Conservation (phyloP, 2,329 filamentous ascomycete genomes). For the Ascochyta lentis region DNA sequence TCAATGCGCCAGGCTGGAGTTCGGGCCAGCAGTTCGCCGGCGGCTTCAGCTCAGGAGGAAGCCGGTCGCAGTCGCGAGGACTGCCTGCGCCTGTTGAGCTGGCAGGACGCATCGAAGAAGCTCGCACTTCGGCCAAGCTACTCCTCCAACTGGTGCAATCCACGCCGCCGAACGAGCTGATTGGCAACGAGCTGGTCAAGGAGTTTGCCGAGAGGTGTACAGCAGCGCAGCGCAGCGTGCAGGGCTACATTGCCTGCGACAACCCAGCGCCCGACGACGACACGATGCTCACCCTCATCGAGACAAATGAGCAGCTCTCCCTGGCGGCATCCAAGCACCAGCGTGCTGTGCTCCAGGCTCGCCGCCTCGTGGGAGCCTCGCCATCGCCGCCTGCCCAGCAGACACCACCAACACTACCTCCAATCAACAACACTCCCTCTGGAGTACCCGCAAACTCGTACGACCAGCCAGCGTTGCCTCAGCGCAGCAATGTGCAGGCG, state of each 20-base stretch:
- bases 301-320: conserved; percentile 90
- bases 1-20: conserved; percentile 54
- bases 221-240: conserved; percentile 79
- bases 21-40: conserved; percentile 31
- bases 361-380: conserved; percentile 51
- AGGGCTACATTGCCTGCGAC: conserved; percentile 81
- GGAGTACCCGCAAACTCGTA: conserved; percentile 25
- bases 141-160: conserved; percentile 91
- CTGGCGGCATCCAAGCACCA: conserved; percentile 84
- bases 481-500: conserved; percentile 23
- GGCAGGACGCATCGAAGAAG: conserved; percentile 84
- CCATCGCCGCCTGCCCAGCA: conserved; percentile 32
- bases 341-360: conserved; percentile 71
- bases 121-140: conserved; percentile 86
- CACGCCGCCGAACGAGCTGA: conserved; percentile 76
- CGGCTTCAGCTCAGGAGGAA: conserved; percentile 29
- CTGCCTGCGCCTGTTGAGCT: conserved; percentile 77
- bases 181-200: conserved; percentile 84
- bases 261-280: conserved; percentile 87
- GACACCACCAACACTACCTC: background rate
- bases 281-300: conserved; percentile 90
- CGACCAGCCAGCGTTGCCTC: conserved; percentile 12
- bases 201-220: conserved; percentile 91
- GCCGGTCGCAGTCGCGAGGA: conserved; percentile 26
- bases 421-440: conserved; percentile 17